A percentile compares a stretch with the other conserved stretches of the same genome.
phyloP scores from a whole-genome alignment of 768 basidiomycete species.

The Sporobolomyces pararoseus region DNA sequence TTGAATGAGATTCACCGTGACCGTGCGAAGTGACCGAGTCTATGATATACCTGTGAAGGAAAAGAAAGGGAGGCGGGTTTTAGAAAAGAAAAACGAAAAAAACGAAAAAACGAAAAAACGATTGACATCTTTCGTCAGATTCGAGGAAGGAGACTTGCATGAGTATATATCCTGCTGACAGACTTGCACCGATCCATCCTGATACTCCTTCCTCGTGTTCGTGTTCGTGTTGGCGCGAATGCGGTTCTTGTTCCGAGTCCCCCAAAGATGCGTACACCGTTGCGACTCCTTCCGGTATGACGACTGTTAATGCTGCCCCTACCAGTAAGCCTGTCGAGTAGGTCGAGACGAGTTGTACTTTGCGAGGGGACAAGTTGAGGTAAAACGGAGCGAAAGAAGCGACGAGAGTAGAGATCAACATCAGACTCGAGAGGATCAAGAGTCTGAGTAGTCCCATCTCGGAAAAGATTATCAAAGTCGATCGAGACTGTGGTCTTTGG shows the following conservation, averaged over 20 bases:
- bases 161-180: conserved; percentile 46
- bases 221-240: neutral
- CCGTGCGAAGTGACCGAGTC: conserved; percentile 38
- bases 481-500: neutral
- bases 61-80: too few relatives aligned
- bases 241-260: neutral
- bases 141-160: conserved; percentile 40
- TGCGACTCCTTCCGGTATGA: conserved; percentile 80
- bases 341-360: conserved; percentile 1
- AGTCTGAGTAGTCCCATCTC: conserved; percentile 48
- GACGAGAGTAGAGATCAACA: conserved; percentile 55
- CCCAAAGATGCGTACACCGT: conserved; percentile 37
- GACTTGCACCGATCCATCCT: conserved; percentile 47
- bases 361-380: conserved; percentile 66
- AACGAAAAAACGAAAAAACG: too few relatives aligned
- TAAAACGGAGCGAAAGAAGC: conserved; percentile 72
- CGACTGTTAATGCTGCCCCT: conserved; percentile 83
- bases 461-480: too few relatives aligned
- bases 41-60: conserved; percentile 51
- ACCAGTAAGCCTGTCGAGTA: conserved; percentile 63
- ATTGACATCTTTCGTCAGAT: neutral
- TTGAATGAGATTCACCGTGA: neutral
- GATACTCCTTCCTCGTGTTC: neutral
- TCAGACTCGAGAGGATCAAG: conserved; percentile 47
- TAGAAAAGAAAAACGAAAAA: too few relatives aligned